Conservation (phyloP, 805 yeast species). For the Saturnispora hagleri region DNA sequence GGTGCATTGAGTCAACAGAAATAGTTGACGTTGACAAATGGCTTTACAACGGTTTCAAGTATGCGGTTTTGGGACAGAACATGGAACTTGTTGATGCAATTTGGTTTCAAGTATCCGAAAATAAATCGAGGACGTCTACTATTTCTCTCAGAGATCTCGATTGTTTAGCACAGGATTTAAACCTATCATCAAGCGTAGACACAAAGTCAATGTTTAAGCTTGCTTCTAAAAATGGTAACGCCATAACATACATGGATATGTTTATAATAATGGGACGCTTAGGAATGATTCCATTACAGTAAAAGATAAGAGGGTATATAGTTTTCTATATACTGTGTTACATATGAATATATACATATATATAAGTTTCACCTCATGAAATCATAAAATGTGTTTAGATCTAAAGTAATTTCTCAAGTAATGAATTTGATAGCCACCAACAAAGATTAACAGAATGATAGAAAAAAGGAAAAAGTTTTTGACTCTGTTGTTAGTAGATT, state of each 20-base stretch:
- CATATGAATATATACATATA: background rate
- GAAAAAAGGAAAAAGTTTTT: constrained; percentile 73
- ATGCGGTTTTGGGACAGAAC: constrained; percentile 30
- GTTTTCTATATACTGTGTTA: background rate
- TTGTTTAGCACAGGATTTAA: constrained; percentile 16
- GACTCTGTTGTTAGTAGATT: constrained; percentile 89
- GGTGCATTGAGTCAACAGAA: constrained; percentile 21
- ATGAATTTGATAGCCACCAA: constrained; percentile 89
- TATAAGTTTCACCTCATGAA: background rate
- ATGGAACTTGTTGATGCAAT: constrained; percentile 27
- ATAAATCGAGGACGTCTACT: background rate
- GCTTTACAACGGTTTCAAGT: constrained; percentile 31
- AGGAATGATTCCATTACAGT: constrained; percentile 24
- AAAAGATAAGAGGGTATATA: background rate
- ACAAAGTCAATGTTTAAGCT: constrained; percentile 31
- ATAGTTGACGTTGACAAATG: constrained; percentile 41
- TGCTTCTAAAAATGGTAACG: constrained; percentile 31
- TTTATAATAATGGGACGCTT: constrained; percentile 40
- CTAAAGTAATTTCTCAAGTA: constrained; percentile 90
- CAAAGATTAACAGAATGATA: constrained; percentile 56
- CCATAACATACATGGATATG: constrained; percentile 36
- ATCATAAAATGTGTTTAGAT: constrained; percentile 65
- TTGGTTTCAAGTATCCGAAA: constrained; percentile 31
- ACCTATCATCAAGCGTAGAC: constrained; percentile 28
- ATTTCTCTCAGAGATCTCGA: constrained; percentile 11